These are phyloP conservation scores for Chrysophaeum taylorii DNA, from an alignment of 352 stramenopile genomes.

Conservation along the genomic window DNA sequence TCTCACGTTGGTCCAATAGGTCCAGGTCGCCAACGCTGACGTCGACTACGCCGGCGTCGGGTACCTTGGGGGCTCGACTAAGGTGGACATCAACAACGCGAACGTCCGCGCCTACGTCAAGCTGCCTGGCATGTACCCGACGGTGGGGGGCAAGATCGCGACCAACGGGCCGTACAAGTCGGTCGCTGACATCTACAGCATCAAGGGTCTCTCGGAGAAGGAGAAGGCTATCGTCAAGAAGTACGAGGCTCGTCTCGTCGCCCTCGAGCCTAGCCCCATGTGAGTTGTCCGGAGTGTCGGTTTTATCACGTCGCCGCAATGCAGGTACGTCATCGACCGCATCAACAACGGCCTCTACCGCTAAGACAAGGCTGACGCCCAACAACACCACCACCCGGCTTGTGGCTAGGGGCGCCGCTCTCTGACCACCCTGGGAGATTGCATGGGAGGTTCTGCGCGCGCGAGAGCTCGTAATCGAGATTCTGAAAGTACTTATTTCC, in stretches of 20 bases:
- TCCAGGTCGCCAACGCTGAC: conserved; percentile 45
- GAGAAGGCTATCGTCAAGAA: conserved; percentile 71
- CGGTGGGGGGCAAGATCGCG: conserved; percentile 63
- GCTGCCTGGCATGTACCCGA: conserved; percentile 66
- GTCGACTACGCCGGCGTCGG: conserved; percentile 52
- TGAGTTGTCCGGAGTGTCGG: background rate
- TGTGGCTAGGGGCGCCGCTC: too few relatives aligned
- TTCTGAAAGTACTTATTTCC: too few relatives aligned
- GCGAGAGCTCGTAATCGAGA: too few relatives aligned
- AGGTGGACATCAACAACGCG: conserved; percentile 65
- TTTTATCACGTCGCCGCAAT: background rate
- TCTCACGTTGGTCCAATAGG: too few relatives aligned
- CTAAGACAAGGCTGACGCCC: too few relatives aligned
- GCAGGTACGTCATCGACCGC: conserved; percentile 67
- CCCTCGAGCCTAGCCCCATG: conserved; percentile 17
- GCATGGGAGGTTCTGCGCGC: too few relatives aligned
- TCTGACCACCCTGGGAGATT: too few relatives aligned
- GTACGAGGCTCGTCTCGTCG: conserved; percentile 61
- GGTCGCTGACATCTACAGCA: conserved; percentile 65
- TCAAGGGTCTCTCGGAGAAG: conserved; percentile 50
- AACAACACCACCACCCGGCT: too few relatives aligned
- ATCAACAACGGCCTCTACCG: conserved; percentile 72
- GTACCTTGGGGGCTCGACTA: conserved; percentile 42
- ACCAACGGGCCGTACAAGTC: conserved; percentile 64
- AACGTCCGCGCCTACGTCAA: conserved; percentile 71